Percentiles rank a stretch among this genome's conserved stretches.
These are phyloP conservation scores for Crithidia mellificae DNA, from an alignment of 208 protist species.

Conservation along the genomic window DNA sequence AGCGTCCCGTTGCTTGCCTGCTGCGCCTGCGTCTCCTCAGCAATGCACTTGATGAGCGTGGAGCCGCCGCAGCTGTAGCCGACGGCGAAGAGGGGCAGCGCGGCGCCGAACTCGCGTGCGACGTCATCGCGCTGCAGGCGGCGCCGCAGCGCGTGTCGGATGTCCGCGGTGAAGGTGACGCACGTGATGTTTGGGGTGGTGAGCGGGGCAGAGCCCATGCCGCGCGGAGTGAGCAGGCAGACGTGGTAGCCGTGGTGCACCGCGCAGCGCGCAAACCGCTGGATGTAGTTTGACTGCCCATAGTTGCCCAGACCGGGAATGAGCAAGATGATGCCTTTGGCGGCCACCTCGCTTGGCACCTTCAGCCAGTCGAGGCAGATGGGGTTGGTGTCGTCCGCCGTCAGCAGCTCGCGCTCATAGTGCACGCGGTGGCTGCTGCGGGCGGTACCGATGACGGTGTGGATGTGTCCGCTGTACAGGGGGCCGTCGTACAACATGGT, in stretches of 20 bases:
- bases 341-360: slow-evolving; percentile 7
- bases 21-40: slow-evolving; percentile 42
- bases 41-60: slow-evolving; percentile 43
- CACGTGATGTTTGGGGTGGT: slow-evolving; percentile 44
- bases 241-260: slow-evolving; percentile 41
- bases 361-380: slow-evolving; percentile 65
- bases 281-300: slow-evolving; percentile 55
- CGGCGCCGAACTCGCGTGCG: slow-evolving; percentile 22
- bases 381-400: slow-evolving; percentile 52
- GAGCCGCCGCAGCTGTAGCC: slow-evolving; percentile 59
- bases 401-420: slow-evolving; percentile 53
- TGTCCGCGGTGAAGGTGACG: slow-evolving; percentile 52
- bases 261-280: slow-evolving; percentile 33
- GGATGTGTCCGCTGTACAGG: slow-evolving; percentile 64
- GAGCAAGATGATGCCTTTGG: slow-evolving; percentile 51
- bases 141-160: slow-evolving; percentile 32
- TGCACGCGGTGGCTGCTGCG: slow-evolving; percentile 31
- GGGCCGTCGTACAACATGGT: slow-evolving; percentile 49
- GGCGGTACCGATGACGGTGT: slow-evolving; percentile 50
- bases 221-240: slow-evolving; percentile 60
- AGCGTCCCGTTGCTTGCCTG: slow-evolving; percentile 3
- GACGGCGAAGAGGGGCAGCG: slow-evolving; percentile 47
- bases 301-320: slow-evolving; percentile 56
- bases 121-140: slow-evolving; percentile 30
- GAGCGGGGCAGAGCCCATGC: slow-evolving; percentile 61